Evolutionary conservation across 129 eudicot genomes (phyloP).

Genomic region (Ambrosia trifida): DNA sequence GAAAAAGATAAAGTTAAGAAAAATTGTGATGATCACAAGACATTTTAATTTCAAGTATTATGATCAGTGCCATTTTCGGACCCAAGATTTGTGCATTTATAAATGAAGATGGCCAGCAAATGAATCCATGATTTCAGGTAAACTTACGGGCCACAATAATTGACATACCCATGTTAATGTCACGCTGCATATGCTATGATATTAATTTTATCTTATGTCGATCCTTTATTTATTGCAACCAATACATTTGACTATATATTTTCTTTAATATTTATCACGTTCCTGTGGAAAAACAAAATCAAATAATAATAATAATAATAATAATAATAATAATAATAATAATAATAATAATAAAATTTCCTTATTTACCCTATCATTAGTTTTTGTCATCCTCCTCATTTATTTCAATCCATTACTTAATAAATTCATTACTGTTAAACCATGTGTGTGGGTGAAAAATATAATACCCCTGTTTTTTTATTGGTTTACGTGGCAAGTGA

Average conservation of each 20-base stretch:
- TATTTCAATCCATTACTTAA: too few relatives aligned
- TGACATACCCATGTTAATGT: conserved; percentile 27
- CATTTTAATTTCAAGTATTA: conserved; percentile 10
- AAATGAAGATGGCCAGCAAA: conserved; percentile 33
- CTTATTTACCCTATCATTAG: too few relatives aligned
- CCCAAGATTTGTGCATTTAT: conserved; percentile 29
- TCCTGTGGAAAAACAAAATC: not conserved
- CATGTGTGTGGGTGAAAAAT: too few relatives aligned
- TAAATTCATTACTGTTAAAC: too few relatives aligned
- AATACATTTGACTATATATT: not conserved
- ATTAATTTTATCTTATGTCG: conserved; percentile 14
- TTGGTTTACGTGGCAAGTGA: too few relatives aligned
- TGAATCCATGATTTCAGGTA: conserved; percentile 34
- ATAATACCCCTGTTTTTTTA: too few relatives aligned
- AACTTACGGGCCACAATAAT: conserved; percentile 31
- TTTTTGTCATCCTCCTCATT: too few relatives aligned
- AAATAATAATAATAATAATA: too few relatives aligned
- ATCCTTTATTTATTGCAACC: conserved; percentile 20
- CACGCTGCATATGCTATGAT: conserved; percentile 10
- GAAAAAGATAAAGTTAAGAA: not conserved
- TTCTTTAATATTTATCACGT: not conserved
- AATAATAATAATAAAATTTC: too few relatives aligned
- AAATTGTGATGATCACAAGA: conserved; percentile 2
- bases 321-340: too few relatives aligned
- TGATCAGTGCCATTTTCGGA: conserved; percentile 15